Conservation (phyloP, 1,284 basidiomycete genomes). For the Fomitopsis betulina region DNA sequence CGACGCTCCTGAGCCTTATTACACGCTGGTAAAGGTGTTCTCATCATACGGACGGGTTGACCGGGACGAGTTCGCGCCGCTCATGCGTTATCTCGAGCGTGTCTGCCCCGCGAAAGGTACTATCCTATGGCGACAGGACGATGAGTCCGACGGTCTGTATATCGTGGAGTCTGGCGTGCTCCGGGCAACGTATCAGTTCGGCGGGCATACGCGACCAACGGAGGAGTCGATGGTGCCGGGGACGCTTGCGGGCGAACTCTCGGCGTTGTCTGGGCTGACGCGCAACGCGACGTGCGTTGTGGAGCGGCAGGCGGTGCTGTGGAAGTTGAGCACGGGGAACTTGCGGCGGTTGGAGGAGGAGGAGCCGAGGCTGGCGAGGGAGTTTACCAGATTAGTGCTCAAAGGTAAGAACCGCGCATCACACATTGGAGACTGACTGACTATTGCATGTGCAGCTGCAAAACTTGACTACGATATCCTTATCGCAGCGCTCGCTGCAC, state of each 20-base stretch:
- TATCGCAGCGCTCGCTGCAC: slow-evolving; percentile 65
- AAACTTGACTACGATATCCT: slow-evolving; percentile 78
- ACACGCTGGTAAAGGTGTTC: slow-evolving; percentile 74
- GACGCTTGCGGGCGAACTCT: slow-evolving; percentile 86
- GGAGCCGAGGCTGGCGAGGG: slow-evolving; percentile 58
- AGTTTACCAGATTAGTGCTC: slow-evolving; percentile 70
- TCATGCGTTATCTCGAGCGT: slow-evolving; percentile 73
- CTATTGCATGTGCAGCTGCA: slow-evolving; percentile 45
- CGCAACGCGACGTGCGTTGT: slow-evolving; percentile 86
- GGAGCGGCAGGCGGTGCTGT: slow-evolving; percentile 74
- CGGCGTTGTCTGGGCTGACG: slow-evolving; percentile 68
- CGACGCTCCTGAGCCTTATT: slow-evolving; percentile 45
- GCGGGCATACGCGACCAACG: slow-evolving; percentile 58
- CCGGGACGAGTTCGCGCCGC: slow-evolving; percentile 43
- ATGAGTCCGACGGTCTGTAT: slow-evolving; percentile 79
- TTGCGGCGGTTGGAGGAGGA: slow-evolving; percentile 62
- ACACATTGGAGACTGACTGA: neutral
- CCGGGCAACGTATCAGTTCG: slow-evolving; percentile 76
- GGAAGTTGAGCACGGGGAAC: slow-evolving; percentile 65
- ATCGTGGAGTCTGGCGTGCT: slow-evolving; percentile 83
- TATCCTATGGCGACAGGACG: slow-evolving; percentile 75
- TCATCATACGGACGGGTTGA: slow-evolving; percentile 59
- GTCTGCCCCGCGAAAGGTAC: slow-evolving; percentile 53
- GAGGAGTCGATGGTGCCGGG: slow-evolving; percentile 93
- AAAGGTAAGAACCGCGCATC: slow-evolving; percentile 54